Conservation (phyloP, 1,139 yeast genomes). For the Cylindricascospora bacillispora region DNA sequence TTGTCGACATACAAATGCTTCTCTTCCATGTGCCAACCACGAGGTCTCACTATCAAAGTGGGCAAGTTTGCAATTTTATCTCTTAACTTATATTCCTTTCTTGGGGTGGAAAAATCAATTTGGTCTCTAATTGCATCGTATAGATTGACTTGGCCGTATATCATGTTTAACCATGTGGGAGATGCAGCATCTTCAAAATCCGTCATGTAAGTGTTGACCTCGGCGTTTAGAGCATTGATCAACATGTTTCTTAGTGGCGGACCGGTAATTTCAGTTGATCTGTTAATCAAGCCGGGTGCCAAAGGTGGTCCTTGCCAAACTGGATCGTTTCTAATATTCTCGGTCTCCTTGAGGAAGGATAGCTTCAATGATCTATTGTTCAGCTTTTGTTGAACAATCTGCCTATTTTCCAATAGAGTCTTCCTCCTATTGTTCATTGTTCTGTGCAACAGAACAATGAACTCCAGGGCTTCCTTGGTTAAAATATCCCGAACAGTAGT, state of each 20-base stretch:
- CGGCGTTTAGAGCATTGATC: slow-evolving; percentile 80
- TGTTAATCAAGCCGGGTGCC: slow-evolving; percentile 55
- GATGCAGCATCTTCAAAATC: slow-evolving; percentile 93
- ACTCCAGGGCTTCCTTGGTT: slow-evolving; percentile 50
- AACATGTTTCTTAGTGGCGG: slow-evolving; percentile 89
- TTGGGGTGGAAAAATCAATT: slow-evolving; percentile 40
- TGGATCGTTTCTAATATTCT: slow-evolving; percentile 52
- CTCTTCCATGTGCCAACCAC: slow-evolving; percentile 80
- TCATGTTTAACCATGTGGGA: slow-evolving; percentile 88
- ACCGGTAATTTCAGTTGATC: slow-evolving; percentile 81
- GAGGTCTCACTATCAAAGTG: slow-evolving; percentile 70
- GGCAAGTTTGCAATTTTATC: slow-evolving; percentile 43
- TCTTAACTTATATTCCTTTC: slow-evolving; percentile 37
- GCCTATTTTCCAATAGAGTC: slow-evolving; percentile 48
- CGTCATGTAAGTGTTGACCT: slow-evolving; percentile 86
- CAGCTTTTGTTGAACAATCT: slow-evolving; percentile 41
- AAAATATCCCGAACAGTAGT: slow-evolving; percentile 35
- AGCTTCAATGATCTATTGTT: slow-evolving; percentile 45
- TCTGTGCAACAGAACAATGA: slow-evolving; percentile 60
- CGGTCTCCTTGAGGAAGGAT: slow-evolving; percentile 55
- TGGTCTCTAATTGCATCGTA: slow-evolving; percentile 74
- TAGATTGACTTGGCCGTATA: slow-evolving; percentile 82
- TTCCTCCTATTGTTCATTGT: slow-evolving; percentile 51
- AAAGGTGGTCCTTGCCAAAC: slow-evolving; percentile 60
- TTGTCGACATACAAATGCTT: slow-evolving; percentile 59